Evolutionary conservation across 2,329 filamentous ascomycete species (phyloP).

Genomic region (Cladosporium sp.): DNA sequence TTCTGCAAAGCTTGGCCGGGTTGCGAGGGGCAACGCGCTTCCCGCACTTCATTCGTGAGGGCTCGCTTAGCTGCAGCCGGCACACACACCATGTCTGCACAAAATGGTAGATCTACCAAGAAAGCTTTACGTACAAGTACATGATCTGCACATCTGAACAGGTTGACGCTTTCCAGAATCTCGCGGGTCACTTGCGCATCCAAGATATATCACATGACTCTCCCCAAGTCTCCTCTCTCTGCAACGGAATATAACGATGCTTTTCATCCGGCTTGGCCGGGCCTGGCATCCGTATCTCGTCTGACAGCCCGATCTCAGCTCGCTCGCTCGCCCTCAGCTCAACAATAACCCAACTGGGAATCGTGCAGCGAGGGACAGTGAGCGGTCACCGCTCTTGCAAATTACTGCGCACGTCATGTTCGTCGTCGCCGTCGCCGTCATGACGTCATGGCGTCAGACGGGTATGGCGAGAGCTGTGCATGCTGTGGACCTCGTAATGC

Average conservation of each 20-base stretch:
- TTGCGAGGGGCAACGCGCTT: neutral
- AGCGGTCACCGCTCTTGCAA: slow-evolving; percentile 5
- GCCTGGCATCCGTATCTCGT: neutral
- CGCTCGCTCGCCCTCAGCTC: neutral
- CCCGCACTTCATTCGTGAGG: too few species aligned
- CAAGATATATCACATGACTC: neutral
- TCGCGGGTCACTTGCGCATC: neutral
- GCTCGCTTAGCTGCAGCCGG: neutral
- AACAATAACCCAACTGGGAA: neutral
- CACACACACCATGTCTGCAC: neutral
- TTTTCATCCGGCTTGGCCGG: neutral
- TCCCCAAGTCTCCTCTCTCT: neutral
- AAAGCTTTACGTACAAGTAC: neutral
- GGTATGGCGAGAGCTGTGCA: neutral
- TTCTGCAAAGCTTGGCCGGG: neutral
- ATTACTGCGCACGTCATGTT: neutral
- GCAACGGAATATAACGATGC: too few species aligned
- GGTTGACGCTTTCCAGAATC: neutral
- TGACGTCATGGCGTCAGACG: neutral
- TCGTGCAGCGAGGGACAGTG: neutral
- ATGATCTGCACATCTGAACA: neutral
- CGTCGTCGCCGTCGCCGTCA: too few species aligned
- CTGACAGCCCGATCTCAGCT: slow-evolving; percentile 8
- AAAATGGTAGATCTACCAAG: neutral
- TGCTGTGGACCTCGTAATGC: neutral